These are phyloP conservation scores for Glomus cerebriforme DNA, from an alignment of 192 early-diverging fungal genomes.

Conservation along the genomic window DNA sequence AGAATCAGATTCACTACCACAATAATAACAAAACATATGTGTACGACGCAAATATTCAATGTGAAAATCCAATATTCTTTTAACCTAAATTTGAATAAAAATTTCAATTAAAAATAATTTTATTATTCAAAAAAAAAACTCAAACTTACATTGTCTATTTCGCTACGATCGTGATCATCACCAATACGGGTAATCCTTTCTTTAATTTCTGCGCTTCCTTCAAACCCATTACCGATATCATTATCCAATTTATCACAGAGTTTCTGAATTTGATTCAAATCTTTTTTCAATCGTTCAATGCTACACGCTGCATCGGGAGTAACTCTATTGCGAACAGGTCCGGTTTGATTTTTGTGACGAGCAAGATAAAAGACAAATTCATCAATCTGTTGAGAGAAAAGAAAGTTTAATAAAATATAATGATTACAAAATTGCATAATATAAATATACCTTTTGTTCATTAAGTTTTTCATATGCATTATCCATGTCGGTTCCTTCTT, in stretches of 20 bases:
- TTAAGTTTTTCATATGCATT: conserved; percentile 64
- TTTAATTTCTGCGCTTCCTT: conserved; percentile 23
- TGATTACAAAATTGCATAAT: neutral
- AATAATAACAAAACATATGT: conserved; percentile 97
- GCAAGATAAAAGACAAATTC: conserved; percentile 59
- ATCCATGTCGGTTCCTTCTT: conserved; percentile 81
- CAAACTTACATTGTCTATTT: conserved; percentile 35
- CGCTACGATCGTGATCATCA: conserved; percentile 15
- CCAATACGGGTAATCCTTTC: conserved; percentile 27
- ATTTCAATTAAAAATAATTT: neutral
- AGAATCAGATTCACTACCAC: conserved; percentile 77
- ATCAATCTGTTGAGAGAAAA: conserved; percentile 46
- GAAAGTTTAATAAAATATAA: neutral
- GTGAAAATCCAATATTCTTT: conserved; percentile 69
- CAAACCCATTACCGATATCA: conserved; percentile 39
- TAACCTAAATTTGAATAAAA: conserved; percentile 13
- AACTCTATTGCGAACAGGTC: conserved; percentile 54
- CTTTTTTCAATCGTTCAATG: conserved; percentile 70
- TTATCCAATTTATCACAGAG: conserved; percentile 62
- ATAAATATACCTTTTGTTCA: conserved; percentile 43
- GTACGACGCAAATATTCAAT: conserved; percentile 87
- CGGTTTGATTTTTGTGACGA: conserved; percentile 46
- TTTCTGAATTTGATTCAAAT: conserved; percentile 64
- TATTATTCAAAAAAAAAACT: conserved; percentile 26
- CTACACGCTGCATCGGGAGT: conserved; percentile 74